Evolutionary conservation across 1,284 basidiomycete species (phyloP).

Genomic region (Earliella scabrosa): DNA sequence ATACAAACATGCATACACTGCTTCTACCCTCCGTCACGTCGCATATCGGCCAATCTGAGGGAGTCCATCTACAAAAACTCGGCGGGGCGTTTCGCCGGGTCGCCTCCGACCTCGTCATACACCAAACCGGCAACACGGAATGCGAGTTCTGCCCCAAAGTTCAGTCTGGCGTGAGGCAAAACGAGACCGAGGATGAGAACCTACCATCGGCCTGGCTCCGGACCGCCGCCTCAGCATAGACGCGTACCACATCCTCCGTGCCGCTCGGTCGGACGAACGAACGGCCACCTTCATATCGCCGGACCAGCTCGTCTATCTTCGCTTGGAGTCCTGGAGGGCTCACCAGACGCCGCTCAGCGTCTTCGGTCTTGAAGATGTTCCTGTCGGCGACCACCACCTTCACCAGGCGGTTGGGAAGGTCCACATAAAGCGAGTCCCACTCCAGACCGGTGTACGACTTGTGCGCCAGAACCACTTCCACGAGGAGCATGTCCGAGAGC

Average conservation of each 20-base stretch:
- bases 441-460: slow-evolving; percentile 83
- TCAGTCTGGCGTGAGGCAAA: slow-evolving; percentile 1
- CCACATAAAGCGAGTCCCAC: slow-evolving; percentile 95
- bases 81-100: slow-evolving; percentile 65
- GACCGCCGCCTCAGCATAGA: slow-evolving; percentile 92
- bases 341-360: slow-evolving; percentile 90
- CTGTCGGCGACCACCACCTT: slow-evolving; percentile 93
- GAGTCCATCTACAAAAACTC: slow-evolving; percentile 60
- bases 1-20: slow-evolving; percentile 22
- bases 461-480: slow-evolving; percentile 91
- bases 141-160: slow-evolving; percentile 65
- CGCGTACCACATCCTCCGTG: slow-evolving; percentile 97
- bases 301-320: slow-evolving; percentile 87
- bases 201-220: slow-evolving; percentile 82
- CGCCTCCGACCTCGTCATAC: slow-evolving; percentile 79
- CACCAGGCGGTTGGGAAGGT: slow-evolving; percentile 95
- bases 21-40: slow-evolving; percentile 2
- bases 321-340: slow-evolving; percentile 83
- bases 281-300: slow-evolving; percentile 83
- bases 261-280: slow-evolving; percentile 97
- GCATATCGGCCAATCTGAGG: slow-evolving; percentile 6
- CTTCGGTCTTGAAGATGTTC: slow-evolving; percentile 86
- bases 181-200: slow-evolving; percentile 1
- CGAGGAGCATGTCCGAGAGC: slow-evolving; percentile 94
- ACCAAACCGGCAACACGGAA: slow-evolving; percentile 84